These are phyloP conservation scores for Skeletonema costatum DNA, from an alignment of 108 stramenopile genomes.

Conservation along the genomic window DNA sequence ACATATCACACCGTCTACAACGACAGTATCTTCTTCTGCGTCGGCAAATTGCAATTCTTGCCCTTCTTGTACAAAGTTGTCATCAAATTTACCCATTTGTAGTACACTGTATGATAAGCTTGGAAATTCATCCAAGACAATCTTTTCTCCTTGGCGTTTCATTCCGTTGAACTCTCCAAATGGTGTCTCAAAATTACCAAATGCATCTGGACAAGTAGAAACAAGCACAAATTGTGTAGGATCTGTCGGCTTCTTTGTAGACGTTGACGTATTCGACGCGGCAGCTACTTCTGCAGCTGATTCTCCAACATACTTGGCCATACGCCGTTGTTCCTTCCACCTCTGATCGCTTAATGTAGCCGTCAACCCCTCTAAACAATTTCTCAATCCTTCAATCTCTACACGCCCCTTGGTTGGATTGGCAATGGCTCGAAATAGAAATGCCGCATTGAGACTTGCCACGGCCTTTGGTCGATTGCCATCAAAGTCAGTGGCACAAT, in stretches of 20 bases:
- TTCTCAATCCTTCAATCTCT: slow-evolving; percentile 81
- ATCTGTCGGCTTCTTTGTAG: slow-evolving; percentile 9
- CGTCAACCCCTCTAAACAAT: slow-evolving; percentile 64
- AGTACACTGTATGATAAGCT: slow-evolving; percentile 57
- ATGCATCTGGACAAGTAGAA: slow-evolving; percentile 66
- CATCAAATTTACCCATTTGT: slow-evolving; percentile 77
- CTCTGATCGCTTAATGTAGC: slow-evolving; percentile 32
- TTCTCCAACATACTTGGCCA: background rate
- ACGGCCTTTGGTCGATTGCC: slow-evolving; percentile 76
- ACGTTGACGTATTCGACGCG: background rate
- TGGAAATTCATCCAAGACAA: slow-evolving; percentile 59
- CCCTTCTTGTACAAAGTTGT: slow-evolving; percentile 78
- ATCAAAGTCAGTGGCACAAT: slow-evolving; percentile 86
- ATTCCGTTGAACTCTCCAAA: slow-evolving; percentile 78
- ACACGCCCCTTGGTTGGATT: slow-evolving; percentile 81
- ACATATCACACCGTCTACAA: slow-evolving; percentile 28
- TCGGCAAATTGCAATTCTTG: slow-evolving; percentile 48
- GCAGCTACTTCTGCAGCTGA: background rate
- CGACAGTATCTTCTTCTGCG: slow-evolving; percentile 21
- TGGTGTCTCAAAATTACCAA: slow-evolving; percentile 79
- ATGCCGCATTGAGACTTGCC: slow-evolving; percentile 69
- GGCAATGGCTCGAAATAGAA: slow-evolving; percentile 82
- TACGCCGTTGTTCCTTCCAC: slow-evolving; percentile 19
- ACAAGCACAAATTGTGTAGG: slow-evolving; percentile 72
- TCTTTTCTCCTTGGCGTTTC: slow-evolving; percentile 75